A percentile compares a stretch with the other conserved stretches of the same genome.
These are phyloP conservation scores for Solanum chiquidenum DNA, from an alignment of 257 asterid genomes.

Conservation along the genomic window DNA sequence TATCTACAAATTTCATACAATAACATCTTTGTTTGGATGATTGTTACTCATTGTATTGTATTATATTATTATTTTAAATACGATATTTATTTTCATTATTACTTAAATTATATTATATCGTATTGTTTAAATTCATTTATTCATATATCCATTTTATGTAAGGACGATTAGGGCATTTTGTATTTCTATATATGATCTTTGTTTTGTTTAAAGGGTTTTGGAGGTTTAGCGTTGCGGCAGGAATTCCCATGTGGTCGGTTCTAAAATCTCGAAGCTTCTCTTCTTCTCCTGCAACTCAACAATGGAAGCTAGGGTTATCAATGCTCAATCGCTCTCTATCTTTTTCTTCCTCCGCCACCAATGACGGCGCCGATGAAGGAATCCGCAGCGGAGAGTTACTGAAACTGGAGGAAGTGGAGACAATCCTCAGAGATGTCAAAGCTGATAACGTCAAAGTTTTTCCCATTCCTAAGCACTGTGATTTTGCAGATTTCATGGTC, in stretches of 20 bases:
- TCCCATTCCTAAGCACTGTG: conserved; percentile 48
- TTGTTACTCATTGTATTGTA: no score
- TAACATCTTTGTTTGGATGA: no score
- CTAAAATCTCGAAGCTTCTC: conserved; percentile 37
- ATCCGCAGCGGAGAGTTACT: conserved; percentile 24
- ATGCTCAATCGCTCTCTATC: conserved; percentile 13
- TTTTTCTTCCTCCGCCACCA: conserved; percentile 11
- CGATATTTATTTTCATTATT: no score
- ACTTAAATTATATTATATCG: no score
- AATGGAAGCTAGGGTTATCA: conserved; percentile 20
- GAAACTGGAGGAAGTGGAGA: conserved; percentile 76
- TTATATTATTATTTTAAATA: no score
- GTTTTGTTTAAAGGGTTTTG: neutral
- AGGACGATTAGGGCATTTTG: no score
- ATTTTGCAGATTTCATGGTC: conserved; percentile 77
- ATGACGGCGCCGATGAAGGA: neutral
- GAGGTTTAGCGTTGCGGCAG: neutral
- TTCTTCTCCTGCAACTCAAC: conserved; percentile 10
- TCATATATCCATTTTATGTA: no score
- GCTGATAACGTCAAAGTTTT: conserved; percentile 73
- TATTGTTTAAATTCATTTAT: no score
- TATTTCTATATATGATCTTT: neutral
- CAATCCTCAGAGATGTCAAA: conserved; percentile 64
- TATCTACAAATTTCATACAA: no score
- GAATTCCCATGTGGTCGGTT: conserved; percentile 42